These are phyloP conservation scores for Ophiocordyceps camponoti-leonardi DNA, from an alignment of 2,329 filamentous ascomycete species.

Conservation along the genomic window DNA sequence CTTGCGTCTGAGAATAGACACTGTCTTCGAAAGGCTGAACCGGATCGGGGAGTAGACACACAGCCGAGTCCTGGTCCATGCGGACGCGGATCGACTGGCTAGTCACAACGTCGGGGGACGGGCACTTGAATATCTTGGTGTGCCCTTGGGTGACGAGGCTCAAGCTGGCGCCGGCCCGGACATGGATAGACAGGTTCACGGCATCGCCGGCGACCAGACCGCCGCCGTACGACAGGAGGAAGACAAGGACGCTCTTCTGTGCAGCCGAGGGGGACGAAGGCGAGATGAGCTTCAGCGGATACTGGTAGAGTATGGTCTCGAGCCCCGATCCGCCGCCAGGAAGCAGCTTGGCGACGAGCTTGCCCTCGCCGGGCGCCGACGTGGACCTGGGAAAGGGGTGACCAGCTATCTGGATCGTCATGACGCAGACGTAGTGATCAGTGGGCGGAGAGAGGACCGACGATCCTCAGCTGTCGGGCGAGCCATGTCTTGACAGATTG, in stretches of 20 bases:
- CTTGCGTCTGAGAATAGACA: constrained; percentile 69
- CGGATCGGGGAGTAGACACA: constrained; percentile 71
- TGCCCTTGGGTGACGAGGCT: constrained; percentile 57
- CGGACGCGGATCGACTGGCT: constrained; percentile 36
- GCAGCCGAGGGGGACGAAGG: constrained; percentile 45
- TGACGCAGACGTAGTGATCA: neutral
- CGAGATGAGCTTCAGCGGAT: constrained; percentile 85
- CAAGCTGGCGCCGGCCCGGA: constrained; percentile 49
- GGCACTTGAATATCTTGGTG: constrained; percentile 88
- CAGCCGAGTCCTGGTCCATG: constrained; percentile 31
- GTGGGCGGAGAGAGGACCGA: neutral
- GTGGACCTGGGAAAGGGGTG: constrained; percentile 60
- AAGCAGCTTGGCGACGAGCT: constrained; percentile 54
- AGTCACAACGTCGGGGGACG: constrained; percentile 35
- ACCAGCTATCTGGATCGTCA: constrained; percentile 5
- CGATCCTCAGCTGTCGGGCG: neutral
- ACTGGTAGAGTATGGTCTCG: constrained; percentile 68
- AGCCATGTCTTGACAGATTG: neutral
- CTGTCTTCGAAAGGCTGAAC: constrained; percentile 80
- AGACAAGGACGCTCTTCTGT: constrained; percentile 59
- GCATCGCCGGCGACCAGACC: constrained; percentile 79
- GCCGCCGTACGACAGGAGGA: constrained; percentile 85
- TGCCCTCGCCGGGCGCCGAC: constrained; percentile 61
- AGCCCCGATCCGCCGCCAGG: constrained; percentile 57
- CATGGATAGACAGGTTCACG: constrained; percentile 53